These are phyloP conservation scores for Plasmodium vinckei DNA, from an alignment of 169 alveolate species.

Conservation along the genomic window DNA sequence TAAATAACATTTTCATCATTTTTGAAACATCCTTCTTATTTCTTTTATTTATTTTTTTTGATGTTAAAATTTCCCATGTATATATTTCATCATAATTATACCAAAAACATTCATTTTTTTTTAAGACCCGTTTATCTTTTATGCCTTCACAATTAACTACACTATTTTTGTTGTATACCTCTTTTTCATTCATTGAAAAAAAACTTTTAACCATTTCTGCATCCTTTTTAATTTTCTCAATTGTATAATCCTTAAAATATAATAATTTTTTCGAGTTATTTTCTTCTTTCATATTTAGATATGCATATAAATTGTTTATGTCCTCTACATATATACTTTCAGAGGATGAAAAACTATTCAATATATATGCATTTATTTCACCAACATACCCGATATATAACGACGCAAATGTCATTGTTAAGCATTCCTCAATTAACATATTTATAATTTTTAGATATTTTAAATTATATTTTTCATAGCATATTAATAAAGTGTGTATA, in stretches of 20 bases:
- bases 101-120: slow-evolving; percentile 28
- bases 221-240: slow-evolving; percentile 8
- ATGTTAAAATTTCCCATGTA: slow-evolving; percentile 59
- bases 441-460: slow-evolving; percentile 24
- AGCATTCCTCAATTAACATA: slow-evolving; percentile 62
- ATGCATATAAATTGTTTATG: slow-evolving; percentile 6
- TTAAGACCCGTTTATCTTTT: slow-evolving; percentile 8
- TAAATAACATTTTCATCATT: slow-evolving; percentile 32
- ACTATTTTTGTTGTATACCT: background rate
- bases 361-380: slow-evolving; percentile 47
- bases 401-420: slow-evolving; percentile 26
- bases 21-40: slow-evolving; percentile 37
- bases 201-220: slow-evolving; percentile 7
- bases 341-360: slow-evolving; percentile 7
- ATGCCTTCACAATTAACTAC: background rate
- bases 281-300: background rate
- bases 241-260: background rate
- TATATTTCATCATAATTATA: slow-evolving; percentile 47
- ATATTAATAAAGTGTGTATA: slow-evolving; percentile 24
- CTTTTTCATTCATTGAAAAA: slow-evolving; percentile 4
- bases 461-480: slow-evolving; percentile 34
- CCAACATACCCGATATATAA: slow-evolving; percentile 70
- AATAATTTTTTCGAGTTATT: background rate
- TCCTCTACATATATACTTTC: slow-evolving; percentile 28
- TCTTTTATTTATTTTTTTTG: slow-evolving; percentile 31